Evolutionary conservation across 441 rosid genomes (phyloP), one percentile per base, ranked within the genome.

Genomic region (Macaranga tanarius): DNA sequence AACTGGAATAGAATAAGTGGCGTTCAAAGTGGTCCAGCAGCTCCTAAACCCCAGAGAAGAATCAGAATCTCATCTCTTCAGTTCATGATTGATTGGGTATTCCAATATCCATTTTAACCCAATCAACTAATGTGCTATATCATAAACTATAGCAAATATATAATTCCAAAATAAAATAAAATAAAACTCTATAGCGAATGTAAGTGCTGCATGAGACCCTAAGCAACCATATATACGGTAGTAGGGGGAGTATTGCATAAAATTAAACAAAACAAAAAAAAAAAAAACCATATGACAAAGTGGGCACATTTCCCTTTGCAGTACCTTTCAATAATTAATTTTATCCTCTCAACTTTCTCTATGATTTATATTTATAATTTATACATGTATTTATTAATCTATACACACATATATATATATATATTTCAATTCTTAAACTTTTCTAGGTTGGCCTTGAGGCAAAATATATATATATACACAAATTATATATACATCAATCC

Each of bases 41-140:
- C 25, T 61, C 42, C 81, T 54, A 63, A 45, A 57, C 69, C 77
- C 79, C 45, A 73, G 59, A 70, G 76, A 54, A 82, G 80, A 76
- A 83, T 83, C 86, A 79, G 88, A 81, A 78, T 81, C 82, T 77
- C 74, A 77, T 70, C 70, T 65, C 77, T 50, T 69, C 81, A 71
- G 77, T 58, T 67, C 80, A 83, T 83, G 76, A 85, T 83, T 81
- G 81, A 72, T 76, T 80, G 65, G 40, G 74, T 78, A 71, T 77
- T 84, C 80, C 75, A 73, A 73, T 40, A 61, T 65, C 73, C 71
- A 64, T 67, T 48, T 28, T 61, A 76, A 28, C 34, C 85, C 79
- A 72, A 72, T 79, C 76, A 73, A 55, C 40, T 34, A 11, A 5
- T 50, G 67, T 63, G 3, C 13, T 3, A 28, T 28, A 8, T 15